Evolutionary conservation across 164 flowering plant genomes (phyloP).

Genomic region (Vitis rupestris): DNA sequence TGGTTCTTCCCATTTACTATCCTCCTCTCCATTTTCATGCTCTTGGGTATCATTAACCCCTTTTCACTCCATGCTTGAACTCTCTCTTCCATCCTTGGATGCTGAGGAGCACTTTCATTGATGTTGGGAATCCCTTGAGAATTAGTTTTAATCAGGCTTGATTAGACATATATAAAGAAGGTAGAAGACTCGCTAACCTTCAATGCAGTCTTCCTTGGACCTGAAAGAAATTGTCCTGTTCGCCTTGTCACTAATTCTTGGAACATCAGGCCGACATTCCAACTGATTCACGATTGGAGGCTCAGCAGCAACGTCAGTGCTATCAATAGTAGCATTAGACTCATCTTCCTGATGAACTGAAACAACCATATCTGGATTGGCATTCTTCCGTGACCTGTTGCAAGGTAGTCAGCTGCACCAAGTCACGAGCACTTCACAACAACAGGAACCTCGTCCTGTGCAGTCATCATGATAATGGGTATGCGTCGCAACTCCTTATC

Average conservation of each 20-base stretch:
- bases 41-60: constrained; percentile 22
- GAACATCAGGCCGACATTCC: constrained; percentile 45
- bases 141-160: too few relatives aligned
- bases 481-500: constrained; percentile 70
- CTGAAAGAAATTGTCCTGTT: constrained; percentile 52
- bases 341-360: constrained; percentile 51
- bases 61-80: constrained; percentile 20
- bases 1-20: too few relatives aligned
- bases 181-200: constrained; percentile 9
- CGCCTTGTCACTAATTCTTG: constrained; percentile 40
- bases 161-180: too few relatives aligned
- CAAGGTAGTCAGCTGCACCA: constrained; percentile 98
- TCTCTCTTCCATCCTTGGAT: constrained; percentile 26
- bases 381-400: constrained; percentile 55
- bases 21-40: constrained; percentile 31
- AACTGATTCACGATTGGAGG: constrained; percentile 15
- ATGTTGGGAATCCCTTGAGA: constrained; percentile 17
- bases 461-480: constrained; percentile 98
- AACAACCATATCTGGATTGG: constrained; percentile 49
- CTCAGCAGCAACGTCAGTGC: constrained; percentile 30
- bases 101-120: constrained; percentile 31
- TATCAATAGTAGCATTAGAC: constrained; percentile 30
- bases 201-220: constrained; percentile 71
- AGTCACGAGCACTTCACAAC: constrained; percentile 93
- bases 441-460: constrained; percentile 87